phyloP scores from a whole-genome alignment of 805 yeast species.

The Kodamaea hsintzibuensis region DNA sequence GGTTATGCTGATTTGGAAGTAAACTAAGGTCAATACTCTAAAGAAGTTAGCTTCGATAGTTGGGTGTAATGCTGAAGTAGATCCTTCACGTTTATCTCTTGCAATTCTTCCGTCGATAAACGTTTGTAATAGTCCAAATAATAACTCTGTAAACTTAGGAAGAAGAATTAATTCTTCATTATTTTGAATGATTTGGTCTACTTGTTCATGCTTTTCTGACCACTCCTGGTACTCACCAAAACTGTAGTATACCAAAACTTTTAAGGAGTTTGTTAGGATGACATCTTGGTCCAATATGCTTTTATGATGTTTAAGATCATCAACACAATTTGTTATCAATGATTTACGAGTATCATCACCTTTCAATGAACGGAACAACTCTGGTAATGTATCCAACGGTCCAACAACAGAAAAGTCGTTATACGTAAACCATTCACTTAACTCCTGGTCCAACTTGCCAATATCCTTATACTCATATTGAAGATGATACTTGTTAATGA shows the following conservation, averaged over 20 bases:
- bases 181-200: conserved; percentile 15
- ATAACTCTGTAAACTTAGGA: conserved; percentile 7
- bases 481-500: conserved; percentile 32
- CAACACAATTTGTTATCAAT: neutral
- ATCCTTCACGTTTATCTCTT: conserved; percentile 1
- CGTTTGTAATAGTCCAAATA: conserved; percentile 11
- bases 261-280: conserved; percentile 9
- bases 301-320: conserved; percentile 1
- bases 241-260: conserved; percentile 23
- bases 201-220: conserved; percentile 16
- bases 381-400: conserved; percentile 15
- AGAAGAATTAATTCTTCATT: neutral
- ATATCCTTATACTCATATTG: conserved; percentile 31
- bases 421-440: conserved; percentile 41
- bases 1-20: conserved; percentile 31
- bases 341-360: conserved; percentile 7
- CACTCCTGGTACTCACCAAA: conserved; percentile 26
- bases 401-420: conserved; percentile 30
- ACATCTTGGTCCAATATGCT: conserved; percentile 2
- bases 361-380: conserved; percentile 7
- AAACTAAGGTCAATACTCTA: conserved; percentile 34
- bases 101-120: conserved; percentile 9
- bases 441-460: conserved; percentile 27
- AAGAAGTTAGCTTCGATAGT: conserved; percentile 16
- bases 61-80: neutral